Percentiles rank a stretch among this genome's conserved stretches.
Evolutionary conservation across 257 asterid genomes (phyloP).

Genomic region (Nyctanthes arbortristis): DNA sequence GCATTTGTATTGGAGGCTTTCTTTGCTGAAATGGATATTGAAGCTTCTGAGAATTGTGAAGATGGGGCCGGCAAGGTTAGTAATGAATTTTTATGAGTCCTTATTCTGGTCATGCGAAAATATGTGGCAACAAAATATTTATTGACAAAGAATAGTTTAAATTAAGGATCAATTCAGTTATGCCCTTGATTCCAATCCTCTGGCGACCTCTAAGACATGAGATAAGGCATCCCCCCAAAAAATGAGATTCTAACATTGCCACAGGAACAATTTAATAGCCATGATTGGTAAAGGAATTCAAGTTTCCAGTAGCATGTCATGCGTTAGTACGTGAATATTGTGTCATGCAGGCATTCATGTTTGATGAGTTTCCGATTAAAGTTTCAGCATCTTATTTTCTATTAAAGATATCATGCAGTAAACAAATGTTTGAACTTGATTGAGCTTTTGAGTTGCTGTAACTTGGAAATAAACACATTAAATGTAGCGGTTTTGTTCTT

Average conservation of each 20-base stretch:
- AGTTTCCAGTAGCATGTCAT: background rate
- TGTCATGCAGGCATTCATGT: background rate
- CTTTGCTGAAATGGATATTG: slow-evolving; percentile 1
- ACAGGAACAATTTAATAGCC: background rate
- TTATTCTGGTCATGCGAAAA: background rate
- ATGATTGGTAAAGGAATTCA: background rate
- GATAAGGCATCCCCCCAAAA: background rate
- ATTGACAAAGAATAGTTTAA: background rate
- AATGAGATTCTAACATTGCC: background rate
- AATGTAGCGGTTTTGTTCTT: background rate
- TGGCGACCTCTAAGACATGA: background rate
- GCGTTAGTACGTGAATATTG: background rate
- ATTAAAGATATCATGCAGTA: background rate
- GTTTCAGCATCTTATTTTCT: background rate
- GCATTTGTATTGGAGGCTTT: slow-evolving; percentile 6
- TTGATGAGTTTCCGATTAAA: background rate
- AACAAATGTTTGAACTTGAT: background rate
- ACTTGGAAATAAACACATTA: background rate
- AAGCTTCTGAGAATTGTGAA: slow-evolving; percentile 3
- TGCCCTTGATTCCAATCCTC: background rate
- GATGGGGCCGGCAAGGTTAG: background rate
- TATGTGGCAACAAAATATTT: too few relatives aligned
- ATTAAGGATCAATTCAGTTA: background rate
- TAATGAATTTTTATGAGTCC: background rate
- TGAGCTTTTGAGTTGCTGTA: background rate